Percentiles rank a stretch among this genome's conserved stretches.
phyloP scores from a whole-genome alignment of 1,284 basidiomycete genomes.

The Marasmius tenuissimus region DNA sequence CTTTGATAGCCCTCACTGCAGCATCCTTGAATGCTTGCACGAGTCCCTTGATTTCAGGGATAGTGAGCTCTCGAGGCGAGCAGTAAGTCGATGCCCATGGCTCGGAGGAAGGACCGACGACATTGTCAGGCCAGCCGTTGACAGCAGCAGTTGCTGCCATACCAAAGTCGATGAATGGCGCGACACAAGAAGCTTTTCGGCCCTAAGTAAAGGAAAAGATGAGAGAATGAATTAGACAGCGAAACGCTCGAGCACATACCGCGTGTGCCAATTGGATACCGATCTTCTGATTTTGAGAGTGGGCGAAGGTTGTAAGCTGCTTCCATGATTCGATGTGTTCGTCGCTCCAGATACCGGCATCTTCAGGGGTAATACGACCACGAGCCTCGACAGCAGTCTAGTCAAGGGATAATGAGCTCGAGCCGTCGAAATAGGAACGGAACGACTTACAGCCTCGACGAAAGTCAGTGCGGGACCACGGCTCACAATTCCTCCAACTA shows the following conservation, averaged over 20 bases:
- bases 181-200: constrained; percentile 64
- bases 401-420: background rate
- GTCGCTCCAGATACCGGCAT: constrained; percentile 76
- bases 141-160: constrained; percentile 4
- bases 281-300: constrained; percentile 67
- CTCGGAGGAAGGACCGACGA: constrained; percentile 5
- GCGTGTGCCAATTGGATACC: constrained; percentile 49
- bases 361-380: constrained; percentile 49
- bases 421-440: background rate
- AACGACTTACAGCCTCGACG: constrained; percentile 43
- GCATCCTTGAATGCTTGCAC: constrained; percentile 53
- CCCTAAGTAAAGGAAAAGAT: constrained; percentile 76
- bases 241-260: too few relatives aligned
- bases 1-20: constrained; percentile 48
- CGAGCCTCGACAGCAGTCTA: constrained; percentile 60
- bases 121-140: background rate
- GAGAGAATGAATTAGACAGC: too few relatives aligned
- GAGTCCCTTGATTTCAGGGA: constrained; percentile 51
- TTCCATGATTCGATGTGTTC: constrained; percentile 69
- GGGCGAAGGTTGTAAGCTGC: constrained; percentile 75
- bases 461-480: constrained; percentile 55
- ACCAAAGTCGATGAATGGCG: constrained; percentile 43
- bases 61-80: constrained; percentile 17
- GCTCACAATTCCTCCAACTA: constrained; percentile 48
- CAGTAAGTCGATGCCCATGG: constrained; percentile 1